A percentile compares a stretch with the other conserved stretches of the same genome.
phyloP scores from a whole-genome alignment of 2,329 filamentous ascomycete genomes.

The Chalaropsis ovoidea region DNA sequence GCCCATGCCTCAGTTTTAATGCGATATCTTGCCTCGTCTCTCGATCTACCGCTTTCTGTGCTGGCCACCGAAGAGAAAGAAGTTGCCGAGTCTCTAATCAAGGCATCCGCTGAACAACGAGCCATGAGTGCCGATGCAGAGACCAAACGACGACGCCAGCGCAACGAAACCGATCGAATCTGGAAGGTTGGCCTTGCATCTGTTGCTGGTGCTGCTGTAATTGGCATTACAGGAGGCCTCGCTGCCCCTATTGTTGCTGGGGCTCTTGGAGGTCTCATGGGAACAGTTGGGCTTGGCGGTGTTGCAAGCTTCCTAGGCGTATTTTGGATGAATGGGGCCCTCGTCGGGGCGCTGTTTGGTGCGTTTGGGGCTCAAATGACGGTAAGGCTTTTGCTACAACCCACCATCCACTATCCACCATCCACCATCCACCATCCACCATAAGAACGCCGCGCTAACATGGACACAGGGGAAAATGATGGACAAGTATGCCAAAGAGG shows the following conservation, averaged over 20 bases:
- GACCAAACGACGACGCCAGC: slow-evolving; percentile 59
- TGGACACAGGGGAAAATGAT: slow-evolving; percentile 59
- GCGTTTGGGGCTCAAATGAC: slow-evolving; percentile 74
- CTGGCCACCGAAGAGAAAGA: slow-evolving; percentile 62
- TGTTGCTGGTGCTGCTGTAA: slow-evolving; percentile 76
- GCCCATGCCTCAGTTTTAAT: slow-evolving; percentile 62
- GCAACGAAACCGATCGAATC: slow-evolving; percentile 58
- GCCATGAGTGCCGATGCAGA: slow-evolving; percentile 65
- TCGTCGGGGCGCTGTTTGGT: slow-evolving; percentile 80
- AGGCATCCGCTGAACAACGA: slow-evolving; percentile 45
- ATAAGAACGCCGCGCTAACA: neutral
- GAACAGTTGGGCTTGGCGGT: slow-evolving; percentile 72
- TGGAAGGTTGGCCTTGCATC: slow-evolving; percentile 89
- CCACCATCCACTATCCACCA: no score
- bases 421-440: no score
- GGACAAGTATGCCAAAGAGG: slow-evolving; percentile 76
- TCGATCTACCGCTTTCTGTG: slow-evolving; percentile 51
- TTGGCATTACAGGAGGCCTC: slow-evolving; percentile 86
- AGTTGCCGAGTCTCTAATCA: slow-evolving; percentile 64
- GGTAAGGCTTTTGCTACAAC: slow-evolving; percentile 31
- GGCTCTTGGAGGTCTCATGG: slow-evolving; percentile 72
- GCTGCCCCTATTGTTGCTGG: slow-evolving; percentile 81
- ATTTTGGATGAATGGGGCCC: slow-evolving; percentile 72
- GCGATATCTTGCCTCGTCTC: slow-evolving; percentile 56
- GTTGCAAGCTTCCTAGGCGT: slow-evolving; percentile 79